Evolutionary conservation across 495 filamentous ascomycete genomes (phyloP), one percentile per base, ranked within the genome.

Genomic region (Aspergillus campestris): DNA sequence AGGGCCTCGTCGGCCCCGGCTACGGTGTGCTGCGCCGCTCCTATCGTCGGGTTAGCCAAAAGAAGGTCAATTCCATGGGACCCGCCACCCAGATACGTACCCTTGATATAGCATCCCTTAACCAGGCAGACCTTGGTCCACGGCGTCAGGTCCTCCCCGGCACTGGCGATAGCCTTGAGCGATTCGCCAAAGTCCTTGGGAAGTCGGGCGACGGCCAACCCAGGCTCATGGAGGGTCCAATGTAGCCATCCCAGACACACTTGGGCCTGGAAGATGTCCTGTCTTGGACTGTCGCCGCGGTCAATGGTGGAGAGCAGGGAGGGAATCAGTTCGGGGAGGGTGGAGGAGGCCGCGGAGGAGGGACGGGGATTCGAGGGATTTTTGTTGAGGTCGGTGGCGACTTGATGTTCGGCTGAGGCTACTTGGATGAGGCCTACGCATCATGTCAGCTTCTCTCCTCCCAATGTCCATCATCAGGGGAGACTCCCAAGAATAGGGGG

Each of bases 181-280:
- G 60, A 60, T 36, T 75, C 71, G 34, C 64, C 74, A 41, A 86
- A 69, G 48, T 79, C 73, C 44, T 73, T 75, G 15, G 87, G 84
- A 12, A 94, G 69, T 12, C 71, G 75, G 31, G 68, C 64, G 24
- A 77, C 65, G 3, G 85, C 84, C 15, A 80, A 58, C 3, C 60
- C 66, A 15, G 82, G 80, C 44, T 94, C 83, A 28, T 78, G 78
- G 31, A 89, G 57, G 5, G 76, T 77, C 79, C 82, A 88, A 59
- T 94, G 81, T 49, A 94, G 66, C 86, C 87, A 91, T 42, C 79
- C 89, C 24, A 90, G 54, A 60, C 87, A 94, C 34, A 89, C 79
- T 46, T 77, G 80, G 13, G 85, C 87, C 60, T 92, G 85, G 40
- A 89, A 84, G 35, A 75, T 70, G 58, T 95, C 89, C 64, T 90